Percentiles rank a stretch among this genome's conserved stretches.
phyloP scores from a whole-genome alignment of 495 filamentous ascomycete genomes.

The Hamigera avellanea region DNA sequence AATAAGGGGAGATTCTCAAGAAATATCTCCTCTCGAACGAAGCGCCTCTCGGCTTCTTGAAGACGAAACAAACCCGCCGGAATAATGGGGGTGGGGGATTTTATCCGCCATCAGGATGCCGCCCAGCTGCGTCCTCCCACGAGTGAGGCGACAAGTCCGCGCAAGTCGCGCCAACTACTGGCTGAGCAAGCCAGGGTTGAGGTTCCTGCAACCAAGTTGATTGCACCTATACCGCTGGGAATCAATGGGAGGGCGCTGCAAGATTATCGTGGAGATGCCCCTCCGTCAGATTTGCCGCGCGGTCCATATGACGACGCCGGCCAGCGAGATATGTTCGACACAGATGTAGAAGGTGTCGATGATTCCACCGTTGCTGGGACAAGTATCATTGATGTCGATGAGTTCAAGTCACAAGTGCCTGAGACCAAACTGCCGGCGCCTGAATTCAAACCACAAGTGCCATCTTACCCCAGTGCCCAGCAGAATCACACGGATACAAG shows the following conservation, averaged over 20 bases:
- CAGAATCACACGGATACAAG: slow-evolving; percentile 10
- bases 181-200: slow-evolving; percentile 28
- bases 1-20: no score
- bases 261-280: slow-evolving; percentile 8
- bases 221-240: slow-evolving; percentile 7
- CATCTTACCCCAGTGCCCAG: slow-evolving; percentile 10
- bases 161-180: slow-evolving; percentile 18
- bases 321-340: slow-evolving; percentile 31
- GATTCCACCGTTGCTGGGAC: slow-evolving; percentile 35
- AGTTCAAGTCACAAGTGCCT: slow-evolving; percentile 7
- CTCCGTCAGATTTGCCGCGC: slow-evolving; percentile 1
- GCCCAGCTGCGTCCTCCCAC: slow-evolving; percentile 19
- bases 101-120: slow-evolving; percentile 30
- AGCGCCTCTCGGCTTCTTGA: no score
- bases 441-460: slow-evolving; percentile 11
- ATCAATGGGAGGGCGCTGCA: slow-evolving; percentile 9
- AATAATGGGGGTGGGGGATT: slow-evolving; percentile 32
- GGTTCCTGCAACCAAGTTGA: slow-evolving; percentile 15
- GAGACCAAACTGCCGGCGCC: no score
- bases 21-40: no score
- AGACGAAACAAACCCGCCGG: no score
- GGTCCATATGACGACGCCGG: slow-evolving; percentile 7
- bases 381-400: slow-evolving; percentile 26
- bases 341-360: slow-evolving; percentile 34
- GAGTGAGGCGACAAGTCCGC: slow-evolving; percentile 12